A percentile compares a stretch with the other conserved stretches of the same genome.
phyloP scores from a whole-genome alignment of 2,329 filamentous ascomycete species.

The Neonectria magnoliae region DNA sequence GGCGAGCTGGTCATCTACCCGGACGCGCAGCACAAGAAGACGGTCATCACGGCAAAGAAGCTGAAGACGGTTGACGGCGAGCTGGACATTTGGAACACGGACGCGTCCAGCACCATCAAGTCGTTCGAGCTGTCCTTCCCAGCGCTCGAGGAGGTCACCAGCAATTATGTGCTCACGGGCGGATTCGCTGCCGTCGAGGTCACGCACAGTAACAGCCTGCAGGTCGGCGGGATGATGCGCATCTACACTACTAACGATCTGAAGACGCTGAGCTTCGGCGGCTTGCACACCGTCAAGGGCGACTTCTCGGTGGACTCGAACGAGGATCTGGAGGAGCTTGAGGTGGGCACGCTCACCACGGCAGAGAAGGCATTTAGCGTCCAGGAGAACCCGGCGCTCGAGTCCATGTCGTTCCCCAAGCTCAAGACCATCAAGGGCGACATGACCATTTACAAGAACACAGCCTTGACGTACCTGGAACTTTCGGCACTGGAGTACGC shows the following conservation, averaged over 20 bases:
- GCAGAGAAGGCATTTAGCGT: slow-evolving; percentile 38
- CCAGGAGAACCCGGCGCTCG: slow-evolving; percentile 35
- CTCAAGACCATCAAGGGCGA: slow-evolving; percentile 40
- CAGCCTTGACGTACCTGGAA: slow-evolving; percentile 28
- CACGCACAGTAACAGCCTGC: slow-evolving; percentile 31
- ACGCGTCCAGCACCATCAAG: slow-evolving; percentile 29
- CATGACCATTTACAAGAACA: slow-evolving; percentile 39
- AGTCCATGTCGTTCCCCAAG: slow-evolving; percentile 34
- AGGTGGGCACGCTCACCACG: slow-evolving; percentile 29
- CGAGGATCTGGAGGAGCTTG: slow-evolving; percentile 29
- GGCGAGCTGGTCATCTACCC: slow-evolving; percentile 42
- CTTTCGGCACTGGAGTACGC: slow-evolving; percentile 39
- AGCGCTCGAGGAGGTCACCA: slow-evolving; percentile 32
- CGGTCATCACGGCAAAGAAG: slow-evolving; percentile 31
- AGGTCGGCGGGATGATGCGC: slow-evolving; percentile 36
- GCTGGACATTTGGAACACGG: slow-evolving; percentile 39
- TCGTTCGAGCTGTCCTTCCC: slow-evolving; percentile 35
- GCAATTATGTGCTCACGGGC: slow-evolving; percentile 39
- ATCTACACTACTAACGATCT: slow-evolving; percentile 35
- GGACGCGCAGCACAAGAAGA: slow-evolving; percentile 37
- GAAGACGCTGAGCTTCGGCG: slow-evolving; percentile 32
- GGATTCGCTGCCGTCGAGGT: slow-evolving; percentile 33
- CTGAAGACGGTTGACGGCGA: slow-evolving; percentile 37
- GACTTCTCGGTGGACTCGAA: slow-evolving; percentile 42
- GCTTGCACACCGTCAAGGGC: slow-evolving; percentile 37